Percentiles rank a stretch among this genome's conserved stretches.
Evolutionary conservation across 805 yeast genomes (phyloP).

Genomic region (Candida peoriensis): DNA sequence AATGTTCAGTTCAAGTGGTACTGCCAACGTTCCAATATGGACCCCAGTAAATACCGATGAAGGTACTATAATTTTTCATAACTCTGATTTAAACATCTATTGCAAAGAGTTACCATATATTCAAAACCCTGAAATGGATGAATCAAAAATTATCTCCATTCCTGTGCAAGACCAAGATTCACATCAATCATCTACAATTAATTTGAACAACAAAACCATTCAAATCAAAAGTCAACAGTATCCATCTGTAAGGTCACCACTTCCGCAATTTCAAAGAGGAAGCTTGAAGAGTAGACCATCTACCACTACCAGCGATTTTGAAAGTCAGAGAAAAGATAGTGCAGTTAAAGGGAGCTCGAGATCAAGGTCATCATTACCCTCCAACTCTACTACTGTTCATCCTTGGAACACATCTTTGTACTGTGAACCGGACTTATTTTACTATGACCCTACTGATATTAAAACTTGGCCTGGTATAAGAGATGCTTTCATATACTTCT

Average conservation of each 20-base stretch:
- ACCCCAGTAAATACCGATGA: conserved; percentile 52
- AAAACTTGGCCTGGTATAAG: conserved; percentile 54
- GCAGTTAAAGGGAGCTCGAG: conserved; percentile 6
- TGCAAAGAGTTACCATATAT: conserved; percentile 55
- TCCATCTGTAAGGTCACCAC: no score
- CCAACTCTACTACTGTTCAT: conserved; percentile 17
- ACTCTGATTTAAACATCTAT: conserved; percentile 53
- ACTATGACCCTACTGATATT: conserved; percentile 55
- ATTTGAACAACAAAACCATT: conserved; percentile 12
- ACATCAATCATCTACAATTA: conserved; percentile 12
- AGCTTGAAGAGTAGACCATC: conserved; percentile 16
- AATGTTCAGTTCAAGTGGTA: conserved; percentile 29
- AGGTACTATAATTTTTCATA: conserved; percentile 54
- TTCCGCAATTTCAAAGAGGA: conserved; percentile 19
- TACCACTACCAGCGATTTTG: conserved; percentile 8
- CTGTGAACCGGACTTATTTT: conserved; percentile 41
- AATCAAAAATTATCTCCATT: conserved; percentile 22
- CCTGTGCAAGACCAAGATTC: conserved; percentile 24
- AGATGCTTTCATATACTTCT: conserved; percentile 40
- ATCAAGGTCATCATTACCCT: conserved; percentile 16
- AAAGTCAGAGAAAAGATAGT: conserved; percentile 10
- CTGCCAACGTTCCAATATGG: conserved; percentile 46
- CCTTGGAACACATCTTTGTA: conserved; percentile 24
- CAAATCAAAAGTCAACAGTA: conserved; percentile 3
- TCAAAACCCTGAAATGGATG: conserved; percentile 32